Percentiles rank a stretch among this genome's conserved stretches.
Evolutionary conservation across 805 yeast genomes (phyloP).

Genomic region (Yamadazyma takamatsuzukensis): DNA sequence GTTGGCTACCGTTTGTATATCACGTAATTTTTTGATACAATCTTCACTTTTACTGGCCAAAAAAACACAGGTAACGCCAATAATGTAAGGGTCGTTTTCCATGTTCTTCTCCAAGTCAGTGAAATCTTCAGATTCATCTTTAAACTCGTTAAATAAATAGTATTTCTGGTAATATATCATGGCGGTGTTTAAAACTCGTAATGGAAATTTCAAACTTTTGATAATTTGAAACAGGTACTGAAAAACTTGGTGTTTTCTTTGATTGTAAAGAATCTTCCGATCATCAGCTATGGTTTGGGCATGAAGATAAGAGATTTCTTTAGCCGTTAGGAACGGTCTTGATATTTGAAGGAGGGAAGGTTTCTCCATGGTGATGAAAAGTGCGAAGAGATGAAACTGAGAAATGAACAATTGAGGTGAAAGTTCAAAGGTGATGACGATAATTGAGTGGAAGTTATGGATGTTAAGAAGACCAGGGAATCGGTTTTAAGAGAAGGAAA

Average conservation of each 20-base stretch:
- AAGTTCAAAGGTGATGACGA: neutral
- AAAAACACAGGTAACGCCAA: constrained; percentile 67
- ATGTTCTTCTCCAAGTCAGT: constrained; percentile 30
- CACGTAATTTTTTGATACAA: constrained; percentile 70
- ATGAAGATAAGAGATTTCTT: constrained; percentile 52
- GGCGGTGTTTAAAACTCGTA: constrained; percentile 64
- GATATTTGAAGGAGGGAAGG: constrained; percentile 40
- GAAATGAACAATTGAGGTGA: neutral
- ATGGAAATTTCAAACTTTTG: constrained; percentile 58
- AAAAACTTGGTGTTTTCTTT: constrained; percentile 51
- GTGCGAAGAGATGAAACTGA: neutral
- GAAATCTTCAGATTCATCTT: constrained; percentile 20
- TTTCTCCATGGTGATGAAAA: constrained; percentile 6
- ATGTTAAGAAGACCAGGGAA: too few species aligned
- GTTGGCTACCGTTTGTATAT: constrained; percentile 52
- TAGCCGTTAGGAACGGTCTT: constrained; percentile 57
- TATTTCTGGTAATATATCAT: constrained; percentile 72
- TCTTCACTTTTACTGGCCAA: constrained; percentile 80
- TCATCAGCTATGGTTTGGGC: constrained; percentile 48
- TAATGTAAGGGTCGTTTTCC: constrained; percentile 48
- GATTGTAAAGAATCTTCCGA: constrained; percentile 42
- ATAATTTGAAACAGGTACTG: constrained; percentile 53
- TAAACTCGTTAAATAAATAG: constrained; percentile 61
- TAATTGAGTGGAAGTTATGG: neutral
- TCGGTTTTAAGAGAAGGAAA: too few species aligned